A percentile compares a stretch with the other conserved stretches of the same genome.
Evolutionary conservation across 495 filamentous ascomycete species (phyloP).

Genomic region (Echria macrotheca): DNA sequence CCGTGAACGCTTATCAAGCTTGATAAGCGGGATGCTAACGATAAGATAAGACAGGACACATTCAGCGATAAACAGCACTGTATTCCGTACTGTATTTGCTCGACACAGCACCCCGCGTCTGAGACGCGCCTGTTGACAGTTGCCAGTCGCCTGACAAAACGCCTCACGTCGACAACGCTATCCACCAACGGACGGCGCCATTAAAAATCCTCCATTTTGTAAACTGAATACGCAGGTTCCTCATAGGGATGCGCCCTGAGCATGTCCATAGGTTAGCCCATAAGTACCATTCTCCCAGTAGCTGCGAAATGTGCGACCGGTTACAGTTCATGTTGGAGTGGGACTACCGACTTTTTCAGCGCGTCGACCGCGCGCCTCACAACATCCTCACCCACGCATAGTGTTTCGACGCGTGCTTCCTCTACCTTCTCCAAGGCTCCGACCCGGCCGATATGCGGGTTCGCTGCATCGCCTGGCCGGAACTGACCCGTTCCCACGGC

Average conservation of each 20-base stretch:
- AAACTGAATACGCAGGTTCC: slow-evolving; percentile 68
- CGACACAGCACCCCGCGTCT: no score
- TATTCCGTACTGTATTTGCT: no score
- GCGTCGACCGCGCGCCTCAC: slow-evolving; percentile 46
- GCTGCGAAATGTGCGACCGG: not conserved
- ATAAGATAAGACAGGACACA: no score
- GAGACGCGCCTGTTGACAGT: no score
- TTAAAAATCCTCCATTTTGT: slow-evolving; percentile 65
- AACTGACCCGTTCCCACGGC: slow-evolving; percentile 54
- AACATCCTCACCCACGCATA: slow-evolving; percentile 43
- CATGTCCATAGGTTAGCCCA: not conserved
- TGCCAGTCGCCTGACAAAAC: no score
- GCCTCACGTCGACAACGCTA: no score
- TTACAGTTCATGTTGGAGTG: not conserved
- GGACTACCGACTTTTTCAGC: slow-evolving; percentile 51
- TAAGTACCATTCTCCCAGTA: not conserved
- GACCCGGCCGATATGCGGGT: slow-evolving; percentile 52
- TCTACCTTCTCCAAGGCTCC: slow-evolving; percentile 45
- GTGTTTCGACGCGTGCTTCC: slow-evolving; percentile 51
- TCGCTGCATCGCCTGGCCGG: slow-evolving; percentile 42
- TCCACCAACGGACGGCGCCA: no score
- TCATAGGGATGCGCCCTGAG: slow-evolving; percentile 72
- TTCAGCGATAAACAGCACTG: no score
- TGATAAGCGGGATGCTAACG: no score
- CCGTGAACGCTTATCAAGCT: no score